These are phyloP conservation scores for Torulaspora indica DNA, from an alignment of 805 yeast species.

Conservation along the genomic window DNA sequence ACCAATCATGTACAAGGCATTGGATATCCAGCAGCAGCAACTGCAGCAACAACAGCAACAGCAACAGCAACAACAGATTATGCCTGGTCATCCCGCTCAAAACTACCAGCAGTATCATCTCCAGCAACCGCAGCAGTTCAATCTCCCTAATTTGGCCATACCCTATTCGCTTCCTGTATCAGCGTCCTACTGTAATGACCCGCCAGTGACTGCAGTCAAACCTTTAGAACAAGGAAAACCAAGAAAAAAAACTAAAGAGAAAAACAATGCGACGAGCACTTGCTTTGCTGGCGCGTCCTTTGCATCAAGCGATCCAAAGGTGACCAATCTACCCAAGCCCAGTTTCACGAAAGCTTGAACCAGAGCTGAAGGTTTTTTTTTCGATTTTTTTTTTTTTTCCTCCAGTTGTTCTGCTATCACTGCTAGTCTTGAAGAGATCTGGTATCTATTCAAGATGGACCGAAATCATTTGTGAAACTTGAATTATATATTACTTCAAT, in stretches of 20 bases:
- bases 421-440: conserved; percentile 7
- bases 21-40: conserved; percentile 13
- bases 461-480: neutral
- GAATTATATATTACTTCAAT: neutral
- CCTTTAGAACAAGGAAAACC: conserved; percentile 3
- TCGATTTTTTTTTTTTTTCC: conserved; percentile 7
- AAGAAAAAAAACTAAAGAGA: neutral
- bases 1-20: conserved; percentile 15
- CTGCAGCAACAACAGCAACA: conserved; percentile 6
- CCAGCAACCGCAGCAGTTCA: conserved; percentile 4
- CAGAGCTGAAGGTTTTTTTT: neutral
- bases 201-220: conserved; percentile 2
- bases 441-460: conserved; percentile 9
- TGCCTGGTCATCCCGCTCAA: no score
- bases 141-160: neutral
- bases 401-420: neutral
- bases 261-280: conserved; percentile 3
- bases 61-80: neutral
- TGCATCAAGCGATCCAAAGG: conserved; percentile 33
- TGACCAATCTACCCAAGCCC: conserved; percentile 35
- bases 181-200: conserved; percentile 1
- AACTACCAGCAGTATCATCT: conserved; percentile 2
- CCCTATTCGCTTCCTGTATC: conserved; percentile 6
- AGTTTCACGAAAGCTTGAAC: conserved; percentile 24
- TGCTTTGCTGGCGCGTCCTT: conserved; percentile 37